Base-by-base conservation (phyloP, 208 protist genomes). In the Trypanosoma vivax region DNA sequence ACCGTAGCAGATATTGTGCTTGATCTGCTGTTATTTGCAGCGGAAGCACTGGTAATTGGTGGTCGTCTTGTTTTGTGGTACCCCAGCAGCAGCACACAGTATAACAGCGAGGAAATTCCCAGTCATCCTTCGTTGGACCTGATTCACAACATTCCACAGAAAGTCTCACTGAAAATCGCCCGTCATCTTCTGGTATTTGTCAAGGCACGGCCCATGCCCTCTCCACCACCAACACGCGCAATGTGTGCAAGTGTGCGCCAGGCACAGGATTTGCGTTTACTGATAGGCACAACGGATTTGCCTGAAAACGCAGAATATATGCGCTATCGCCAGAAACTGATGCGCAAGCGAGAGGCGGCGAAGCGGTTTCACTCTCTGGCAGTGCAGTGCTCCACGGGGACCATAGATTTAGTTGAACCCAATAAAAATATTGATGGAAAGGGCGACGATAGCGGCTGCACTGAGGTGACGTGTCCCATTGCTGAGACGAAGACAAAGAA, bases 11-110 rank as follows among this genome's bases (percentile, higher is more conserved):
- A 37, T 10, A 71, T 97, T 18, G 60, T 92, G 49, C 49, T 83
- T 0, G 96, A 98, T 61, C 61, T 98, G 5, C 69, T 97, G 24
- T 58, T 91, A 28, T 96, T 97, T 53, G 94, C 94, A 5, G 92
- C 96, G 0, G 72, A 76, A 38, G 59, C 75, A 25, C 71, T 98
- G 2, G 73, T 81, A 10, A 43, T 96, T 14, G 88, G 88, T 16
- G 94, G 96, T 13, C 66, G 76, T 33, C 73, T 98, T 6, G 75
- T 89, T 40, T 97, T 95, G 62, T 98, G 94, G 94, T 88, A 97
- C 65, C 90, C 96, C 25, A 97, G 94, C 11, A 43, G 39, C n/a
- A 96, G 92, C 7, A 63, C 78, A 47, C 56, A 66, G 31, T 97
- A 94, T 68, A 88, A 76, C 21, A 50, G 74, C 35, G 82, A 73